phyloP scores from a whole-genome alignment of 139 green algal genomes.

The Eudorina sp. region DNA sequence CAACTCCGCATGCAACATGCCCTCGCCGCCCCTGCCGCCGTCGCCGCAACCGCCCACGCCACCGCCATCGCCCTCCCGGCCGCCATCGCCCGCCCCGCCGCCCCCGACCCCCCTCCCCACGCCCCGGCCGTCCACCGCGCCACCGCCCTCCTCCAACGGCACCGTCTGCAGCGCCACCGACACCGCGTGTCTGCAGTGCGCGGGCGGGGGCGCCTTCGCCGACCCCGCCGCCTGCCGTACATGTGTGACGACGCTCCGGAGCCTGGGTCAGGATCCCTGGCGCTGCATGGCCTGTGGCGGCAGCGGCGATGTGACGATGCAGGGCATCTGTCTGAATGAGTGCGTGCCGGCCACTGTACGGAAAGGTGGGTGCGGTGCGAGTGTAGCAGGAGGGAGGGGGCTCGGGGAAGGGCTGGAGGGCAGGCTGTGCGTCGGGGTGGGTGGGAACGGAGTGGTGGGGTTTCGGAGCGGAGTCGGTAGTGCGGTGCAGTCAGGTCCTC shows the following conservation, averaged over 20 bases:
- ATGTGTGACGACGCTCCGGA: not conserved
- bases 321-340: not conserved
- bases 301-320: not conserved
- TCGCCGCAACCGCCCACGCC: not conserved
- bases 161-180: not conserved
- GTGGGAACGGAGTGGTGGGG: too few relatives aligned
- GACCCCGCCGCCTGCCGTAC: not conserved
- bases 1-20: not conserved
- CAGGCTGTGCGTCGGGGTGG: too few relatives aligned
- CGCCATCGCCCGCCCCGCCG: not conserved
- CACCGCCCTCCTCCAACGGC: too few relatives aligned
- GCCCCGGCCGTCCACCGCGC: too few relatives aligned
- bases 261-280: constrained; percentile 11
- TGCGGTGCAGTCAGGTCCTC: too few relatives aligned
- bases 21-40: not conserved
- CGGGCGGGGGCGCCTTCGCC: too few relatives aligned
- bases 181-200: not conserved
- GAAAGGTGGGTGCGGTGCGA: not conserved
- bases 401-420: too few relatives aligned
- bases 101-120: too few relatives aligned
- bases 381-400: too few relatives aligned
- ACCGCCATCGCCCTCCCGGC: not conserved
- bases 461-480: too few relatives aligned
- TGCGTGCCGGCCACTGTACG: not conserved
- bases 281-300: not conserved